Percentiles rank a stretch among this genome's conserved stretches.
Conservation (phyloP, 73 alveolate species). For the Tetrahymena malaccensis region DNA sequence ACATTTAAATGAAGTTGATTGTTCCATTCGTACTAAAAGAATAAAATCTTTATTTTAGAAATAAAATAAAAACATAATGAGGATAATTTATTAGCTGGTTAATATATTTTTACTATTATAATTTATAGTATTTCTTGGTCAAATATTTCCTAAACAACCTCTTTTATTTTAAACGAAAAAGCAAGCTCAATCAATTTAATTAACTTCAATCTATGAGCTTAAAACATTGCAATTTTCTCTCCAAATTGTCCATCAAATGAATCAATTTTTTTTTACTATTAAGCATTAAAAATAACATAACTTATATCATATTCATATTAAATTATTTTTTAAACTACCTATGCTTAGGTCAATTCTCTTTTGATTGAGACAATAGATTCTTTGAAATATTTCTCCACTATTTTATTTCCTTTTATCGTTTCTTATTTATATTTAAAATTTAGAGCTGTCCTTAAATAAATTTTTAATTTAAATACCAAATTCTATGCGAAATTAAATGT, state of each 20-base stretch:
- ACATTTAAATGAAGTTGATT: not conserved
- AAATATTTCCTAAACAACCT: not conserved
- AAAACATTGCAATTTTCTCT: not conserved
- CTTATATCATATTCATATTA: too few relatives aligned
- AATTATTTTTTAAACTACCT: not conserved
- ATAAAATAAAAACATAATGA: not conserved
- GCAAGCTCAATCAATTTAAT: not conserved
- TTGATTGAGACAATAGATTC: not conserved
- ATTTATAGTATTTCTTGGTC: not conserved
- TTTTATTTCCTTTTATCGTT: not conserved
- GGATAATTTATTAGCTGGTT: not conserved
- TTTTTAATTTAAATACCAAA: not conserved
- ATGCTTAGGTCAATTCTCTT: not conserved
- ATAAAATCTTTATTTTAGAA: not conserved
- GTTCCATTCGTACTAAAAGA: not conserved
- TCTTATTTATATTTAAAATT: not conserved
- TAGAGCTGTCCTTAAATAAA: not conserved
- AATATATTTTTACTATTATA: not conserved
- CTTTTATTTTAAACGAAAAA: not conserved
- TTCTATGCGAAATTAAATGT: not conserved
- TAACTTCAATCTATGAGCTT: not conserved
- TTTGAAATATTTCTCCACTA: not conserved
- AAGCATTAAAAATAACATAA: too few relatives aligned
- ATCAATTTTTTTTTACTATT: not conserved
- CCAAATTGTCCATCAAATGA: not conserved